Conservation (phyloP, 2,329 filamentous ascomycete species). For the Calonectria honghensis region DNA sequence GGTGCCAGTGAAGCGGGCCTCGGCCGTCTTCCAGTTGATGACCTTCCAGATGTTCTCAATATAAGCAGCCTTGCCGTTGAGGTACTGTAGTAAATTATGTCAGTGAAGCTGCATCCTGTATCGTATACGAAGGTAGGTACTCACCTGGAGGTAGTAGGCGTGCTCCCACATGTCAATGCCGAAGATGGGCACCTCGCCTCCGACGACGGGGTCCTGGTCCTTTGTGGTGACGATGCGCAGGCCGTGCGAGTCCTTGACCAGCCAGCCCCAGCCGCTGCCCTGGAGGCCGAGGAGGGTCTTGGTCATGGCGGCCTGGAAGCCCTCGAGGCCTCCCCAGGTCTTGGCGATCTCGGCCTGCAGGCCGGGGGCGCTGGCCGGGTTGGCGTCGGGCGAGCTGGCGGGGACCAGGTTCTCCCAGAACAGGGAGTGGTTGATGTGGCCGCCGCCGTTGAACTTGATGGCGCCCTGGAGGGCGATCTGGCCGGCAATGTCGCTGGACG, state of each 20-base stretch:
- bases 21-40: constrained; percentile 84
- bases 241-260: constrained; percentile 78
- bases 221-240: constrained; percentile 87
- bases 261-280: constrained; percentile 92
- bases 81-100: constrained; percentile 73
- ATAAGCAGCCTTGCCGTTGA: constrained; percentile 85
- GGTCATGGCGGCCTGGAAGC: constrained; percentile 80
- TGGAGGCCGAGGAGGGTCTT: constrained; percentile 82
- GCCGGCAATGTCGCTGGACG: constrained; percentile 74
- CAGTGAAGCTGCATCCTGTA: not conserved
- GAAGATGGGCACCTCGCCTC: constrained; percentile 80
- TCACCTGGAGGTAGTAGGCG: constrained; percentile 88
- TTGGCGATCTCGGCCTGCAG: constrained; percentile 77
- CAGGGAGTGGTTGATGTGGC: constrained; percentile 93
- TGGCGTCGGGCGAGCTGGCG: constrained; percentile 73
- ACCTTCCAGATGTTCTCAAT: constrained; percentile 86
- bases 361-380: constrained; percentile 72
- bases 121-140: constrained; percentile 42
- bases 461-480: constrained; percentile 81
- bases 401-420: constrained; percentile 92
- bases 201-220: constrained; percentile 86
- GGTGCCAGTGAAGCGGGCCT: constrained; percentile 74
- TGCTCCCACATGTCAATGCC: constrained; percentile 96
- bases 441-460: constrained; percentile 92
- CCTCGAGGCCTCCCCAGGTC: constrained; percentile 81